Conservation (phyloP, 306 rosid species). For the Trifolium fragiferum region DNA sequence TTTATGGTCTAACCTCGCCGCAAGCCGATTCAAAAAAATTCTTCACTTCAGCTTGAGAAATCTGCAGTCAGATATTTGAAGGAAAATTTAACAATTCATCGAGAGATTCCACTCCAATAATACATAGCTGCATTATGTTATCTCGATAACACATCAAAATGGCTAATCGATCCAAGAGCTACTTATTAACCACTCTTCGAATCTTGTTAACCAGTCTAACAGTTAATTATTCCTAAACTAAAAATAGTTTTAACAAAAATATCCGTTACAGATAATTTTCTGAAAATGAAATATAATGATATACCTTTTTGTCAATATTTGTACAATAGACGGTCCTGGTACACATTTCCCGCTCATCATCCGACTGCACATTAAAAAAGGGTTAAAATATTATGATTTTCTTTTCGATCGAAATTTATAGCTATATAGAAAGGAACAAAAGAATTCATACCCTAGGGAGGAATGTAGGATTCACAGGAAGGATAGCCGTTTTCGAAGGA, state of each 20-base stretch:
- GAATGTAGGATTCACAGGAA: conserved; percentile 97
- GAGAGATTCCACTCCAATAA: conserved; percentile 19
- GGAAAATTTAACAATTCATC: conserved; percentile 9
- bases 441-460: conserved; percentile 80
- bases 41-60: conserved; percentile 95
- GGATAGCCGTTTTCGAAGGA: conserved; percentile 98
- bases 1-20: conserved; percentile 74
- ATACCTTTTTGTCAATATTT: conserved; percentile 94
- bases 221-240: conserved; percentile 1
- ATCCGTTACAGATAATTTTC: neutral
- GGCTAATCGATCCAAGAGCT: neutral
- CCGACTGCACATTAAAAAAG: conserved; percentile 67
- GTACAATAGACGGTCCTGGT: conserved; percentile 94
- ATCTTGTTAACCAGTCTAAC: conserved; percentile 7
- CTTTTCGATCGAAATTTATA: conserved; percentile 21
- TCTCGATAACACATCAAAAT: neutral
- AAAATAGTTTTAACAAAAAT: conserved; percentile 3
- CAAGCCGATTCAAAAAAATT: conserved; percentile 89
- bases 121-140: neutral
- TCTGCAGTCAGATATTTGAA: conserved; percentile 50
- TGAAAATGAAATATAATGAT: neutral
- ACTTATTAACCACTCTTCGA: conserved; percentile 13
- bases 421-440: neutral
- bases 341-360: conserved; percentile 98
- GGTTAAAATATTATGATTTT: neutral